Base-by-base conservation (phyloP, 2,329 filamentous ascomycete genomes). In the Monosporascus sp. region DNA sequence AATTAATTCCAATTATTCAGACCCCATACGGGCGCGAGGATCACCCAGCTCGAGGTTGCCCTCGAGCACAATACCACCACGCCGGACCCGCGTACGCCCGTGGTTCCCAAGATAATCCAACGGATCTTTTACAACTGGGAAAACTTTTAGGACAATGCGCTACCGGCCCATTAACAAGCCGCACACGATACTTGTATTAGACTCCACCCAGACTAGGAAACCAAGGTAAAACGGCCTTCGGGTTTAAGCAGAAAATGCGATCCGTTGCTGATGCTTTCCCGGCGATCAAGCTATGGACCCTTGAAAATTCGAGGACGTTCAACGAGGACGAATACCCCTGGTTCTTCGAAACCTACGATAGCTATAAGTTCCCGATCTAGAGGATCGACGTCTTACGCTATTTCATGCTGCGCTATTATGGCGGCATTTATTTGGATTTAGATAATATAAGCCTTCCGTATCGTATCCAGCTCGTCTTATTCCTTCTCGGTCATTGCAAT, bases 371-470 rank as follows among this genome's bases (percentile, higher is more conserved):
- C 68, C 84, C 86, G 14, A 91, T 93, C 58, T 87, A 92, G 71
- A 82, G 88, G 56, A 87, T 88, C 52, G 89, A 93, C 65, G 78
- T 87, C 5, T 88, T 93, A 62, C 81, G 89, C 49, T 93, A 93
- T 72, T 92, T 93, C 66, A 78, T 91, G 20, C 77, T 94, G 35
- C 79, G 85, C 51, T 82, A 89, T 69, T 92, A 83, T 66, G 89
- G 89, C 52, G 89, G 89, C 41, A 85, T 91, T 52, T 93, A 93
- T 70, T 84, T 93, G 60, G 89, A 94, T 65, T 73, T 93, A 48
- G 89, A 94, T 69, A 60, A 56, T 50, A 52, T 60, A 40, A 50
- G 54, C 27, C 48, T 17, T 35, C 20, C 17, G 5, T 38, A 16
- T 27, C 27, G n/a, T 41, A 8, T 27, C 27, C 20, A 19, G 19